A percentile compares a stretch with the other conserved stretches of the same genome.
Evolutionary conservation across 352 stramenopile species (phyloP).

Genomic region (Phytophthora hybrid): DNA sequence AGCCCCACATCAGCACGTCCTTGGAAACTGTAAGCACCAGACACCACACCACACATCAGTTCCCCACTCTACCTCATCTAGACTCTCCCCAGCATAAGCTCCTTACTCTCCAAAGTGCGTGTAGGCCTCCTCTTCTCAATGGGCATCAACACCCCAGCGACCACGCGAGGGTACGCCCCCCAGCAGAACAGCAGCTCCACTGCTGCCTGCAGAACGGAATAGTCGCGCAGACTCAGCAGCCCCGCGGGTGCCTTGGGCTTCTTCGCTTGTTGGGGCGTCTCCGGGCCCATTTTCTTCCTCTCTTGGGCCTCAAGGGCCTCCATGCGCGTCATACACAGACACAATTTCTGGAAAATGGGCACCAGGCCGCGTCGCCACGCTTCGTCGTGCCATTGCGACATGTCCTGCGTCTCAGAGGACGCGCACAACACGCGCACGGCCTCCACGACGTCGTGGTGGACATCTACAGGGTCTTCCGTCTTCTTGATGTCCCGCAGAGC

Average conservation of each 20-base stretch:
- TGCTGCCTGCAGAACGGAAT: constrained; percentile 82
- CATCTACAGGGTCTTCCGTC: constrained; percentile 15
- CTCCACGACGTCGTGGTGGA: constrained; percentile 26
- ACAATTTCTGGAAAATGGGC: constrained; percentile 53
- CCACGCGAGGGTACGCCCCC: constrained; percentile 62
- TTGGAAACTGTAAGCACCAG: constrained; percentile 53
- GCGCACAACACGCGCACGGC: constrained; percentile 51
- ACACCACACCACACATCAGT: constrained; percentile 5
- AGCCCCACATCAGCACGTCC: constrained; percentile 59
- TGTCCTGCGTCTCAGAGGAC: constrained; percentile 13
- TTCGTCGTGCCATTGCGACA: constrained; percentile 30
- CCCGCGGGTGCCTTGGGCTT: constrained; percentile 61
- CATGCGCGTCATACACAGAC: constrained; percentile 55
- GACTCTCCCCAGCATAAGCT: background rate
- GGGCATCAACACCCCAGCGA: constrained; percentile 58
- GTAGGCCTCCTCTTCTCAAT: constrained; percentile 76
- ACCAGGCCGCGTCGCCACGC: constrained; percentile 50
- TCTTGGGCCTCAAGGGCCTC: constrained; percentile 47
- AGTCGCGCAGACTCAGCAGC: constrained; percentile 86
- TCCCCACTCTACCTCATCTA: background rate
- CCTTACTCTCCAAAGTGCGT: constrained; percentile 83
- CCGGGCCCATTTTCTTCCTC: constrained; percentile 11
- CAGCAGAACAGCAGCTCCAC: constrained; percentile 83
- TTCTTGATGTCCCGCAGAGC: constrained; percentile 65
- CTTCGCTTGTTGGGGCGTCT: constrained; percentile 19